A percentile compares a stretch with the other conserved stretches of the same genome.
phyloP scores from a whole-genome alignment of 768 basidiomycete genomes.

The Hydnomerulius pinastri region DNA sequence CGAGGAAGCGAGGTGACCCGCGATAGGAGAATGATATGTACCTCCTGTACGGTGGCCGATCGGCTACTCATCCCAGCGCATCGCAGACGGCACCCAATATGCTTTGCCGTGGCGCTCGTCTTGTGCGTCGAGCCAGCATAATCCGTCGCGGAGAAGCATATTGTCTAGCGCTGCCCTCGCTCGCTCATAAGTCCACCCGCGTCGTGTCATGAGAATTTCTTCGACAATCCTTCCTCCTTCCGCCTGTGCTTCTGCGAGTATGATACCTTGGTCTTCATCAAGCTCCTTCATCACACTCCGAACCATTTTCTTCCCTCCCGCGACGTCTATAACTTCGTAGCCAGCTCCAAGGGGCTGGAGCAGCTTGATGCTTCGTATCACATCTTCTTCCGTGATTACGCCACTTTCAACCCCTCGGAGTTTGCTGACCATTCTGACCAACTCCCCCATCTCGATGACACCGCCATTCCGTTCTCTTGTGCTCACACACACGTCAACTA shows the following conservation, averaged over 20 bases:
- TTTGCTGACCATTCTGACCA: slow-evolving; percentile 75
- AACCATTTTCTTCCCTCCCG: slow-evolving; percentile 74
- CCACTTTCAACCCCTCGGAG: slow-evolving; percentile 69
- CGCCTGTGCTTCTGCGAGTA: slow-evolving; percentile 73
- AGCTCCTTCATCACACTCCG: slow-evolving; percentile 88
- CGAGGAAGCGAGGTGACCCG: too few relatives aligned
- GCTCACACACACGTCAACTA: slow-evolving; percentile 88
- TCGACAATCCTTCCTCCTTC: slow-evolving; percentile 72
- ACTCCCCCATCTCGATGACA: slow-evolving; percentile 84
- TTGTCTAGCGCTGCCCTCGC: slow-evolving; percentile 81
- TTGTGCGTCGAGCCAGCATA: slow-evolving; percentile 96
- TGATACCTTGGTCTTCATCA: slow-evolving; percentile 84
- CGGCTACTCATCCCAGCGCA: slow-evolving; percentile 83
- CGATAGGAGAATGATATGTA: too few relatives aligned
- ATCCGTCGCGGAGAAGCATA: slow-evolving; percentile 86
- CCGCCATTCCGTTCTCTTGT: slow-evolving; percentile 91
- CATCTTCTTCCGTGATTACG: slow-evolving; percentile 83
- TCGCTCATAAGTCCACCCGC: slow-evolving; percentile 80
- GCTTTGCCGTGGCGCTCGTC: slow-evolving; percentile 62
- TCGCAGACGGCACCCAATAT: slow-evolving; percentile 89
- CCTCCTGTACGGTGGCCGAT: too few relatives aligned
- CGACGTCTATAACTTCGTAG: slow-evolving; percentile 79
- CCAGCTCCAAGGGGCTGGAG: slow-evolving; percentile 90
- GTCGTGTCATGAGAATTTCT: slow-evolving; percentile 54
- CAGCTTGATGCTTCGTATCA: slow-evolving; percentile 80